Base-by-base conservation (phyloP, 78 protist species). In the Blattamonas nauphoetae region DNA sequence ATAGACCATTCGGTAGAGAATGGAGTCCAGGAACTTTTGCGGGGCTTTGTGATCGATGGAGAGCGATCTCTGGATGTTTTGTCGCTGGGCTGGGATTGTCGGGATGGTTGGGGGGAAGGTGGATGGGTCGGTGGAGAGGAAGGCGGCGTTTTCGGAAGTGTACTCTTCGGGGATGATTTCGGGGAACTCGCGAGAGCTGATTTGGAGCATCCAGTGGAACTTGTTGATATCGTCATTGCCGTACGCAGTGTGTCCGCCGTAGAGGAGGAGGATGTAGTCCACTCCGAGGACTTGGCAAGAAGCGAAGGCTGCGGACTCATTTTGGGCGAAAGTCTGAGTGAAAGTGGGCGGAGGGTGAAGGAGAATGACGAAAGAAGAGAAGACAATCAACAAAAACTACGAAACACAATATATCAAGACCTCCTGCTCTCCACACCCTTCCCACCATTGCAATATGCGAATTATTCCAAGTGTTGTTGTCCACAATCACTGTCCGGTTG, bases 131-230 rank as follows among this genome's bases (percentile, higher is more conserved):
- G 71, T 21, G 21, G 71, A 55, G 21, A 55, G 71, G n/a, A n/a
- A n/a, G n/a, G n/a, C n/a, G n/a, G n/a, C n/a, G n/a, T 86, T 41
- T 4, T 4, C n/a, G 63, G 93, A 87, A 87, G 84, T 85, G 86
- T 94, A 97, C 41, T 97, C 96, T n/a, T 78, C 45, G 45, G 94
- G 96, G 29, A 44, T 82, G 87, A 93, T 88, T 33, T 46, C 55
- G 38, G 89, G 87, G 86, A 83, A 86, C 35, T 88, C 92, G 1
- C 88, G 85, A 29, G 88, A 86, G 0, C 88, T 45, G 36, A 90
- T 95, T 38, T 99, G 93, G 42, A 95, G 96, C 97, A 97, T 96
- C 98, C 98, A 96, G 29, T 95, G 91, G 92, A 94, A 96, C 92
- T 98, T 98, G 92, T 93, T 94, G 89, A 98, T 94, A 87, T 98